Evolutionary conservation across 805 yeast species (phyloP).

Genomic region (Starmerella davenportii): DNA sequence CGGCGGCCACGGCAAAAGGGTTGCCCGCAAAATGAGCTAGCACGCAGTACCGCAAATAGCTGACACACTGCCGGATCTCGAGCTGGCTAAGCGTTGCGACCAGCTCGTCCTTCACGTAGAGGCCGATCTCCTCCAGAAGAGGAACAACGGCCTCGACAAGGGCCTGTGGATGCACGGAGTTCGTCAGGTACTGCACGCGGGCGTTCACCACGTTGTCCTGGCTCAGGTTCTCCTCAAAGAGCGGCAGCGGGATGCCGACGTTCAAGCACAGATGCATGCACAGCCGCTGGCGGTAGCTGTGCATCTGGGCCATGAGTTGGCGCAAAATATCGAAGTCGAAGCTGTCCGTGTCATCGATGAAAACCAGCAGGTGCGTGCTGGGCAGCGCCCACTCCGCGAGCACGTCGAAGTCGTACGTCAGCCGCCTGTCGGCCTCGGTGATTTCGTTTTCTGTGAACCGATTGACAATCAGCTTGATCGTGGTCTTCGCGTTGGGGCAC

Average conservation of each 20-base stretch:
- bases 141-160: conserved; percentile 7
- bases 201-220: conserved; percentile 13
- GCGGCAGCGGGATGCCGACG: conserved; percentile 23
- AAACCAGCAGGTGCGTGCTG: conserved; percentile 15
- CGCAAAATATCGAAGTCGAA: conserved; percentile 21
- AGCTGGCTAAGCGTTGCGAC: neutral
- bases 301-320: conserved; percentile 20
- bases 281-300: conserved; percentile 19
- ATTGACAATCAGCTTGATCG: conserved; percentile 21
- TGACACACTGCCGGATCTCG: conserved; percentile 10
- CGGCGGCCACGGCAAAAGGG: conserved; percentile 20
- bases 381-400: conserved; percentile 21
- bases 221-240: conserved; percentile 23
- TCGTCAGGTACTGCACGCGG: conserved; percentile 13
- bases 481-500: conserved; percentile 22
- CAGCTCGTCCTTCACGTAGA: conserved; percentile 3
- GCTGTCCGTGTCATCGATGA: conserved; percentile 26
- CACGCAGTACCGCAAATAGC: conserved; percentile 19
- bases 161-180: conserved; percentile 3
- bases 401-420: conserved; percentile 25
- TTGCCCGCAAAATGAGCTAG: conserved; percentile 25
- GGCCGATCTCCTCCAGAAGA: conserved; percentile 1
- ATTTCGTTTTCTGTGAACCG: conserved; percentile 18
- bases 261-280: conserved; percentile 23
- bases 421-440: conserved; percentile 20